phyloP scores from a whole-genome alignment of 352 stramenopile genomes.

The Thraustotheca clavata region DNA sequence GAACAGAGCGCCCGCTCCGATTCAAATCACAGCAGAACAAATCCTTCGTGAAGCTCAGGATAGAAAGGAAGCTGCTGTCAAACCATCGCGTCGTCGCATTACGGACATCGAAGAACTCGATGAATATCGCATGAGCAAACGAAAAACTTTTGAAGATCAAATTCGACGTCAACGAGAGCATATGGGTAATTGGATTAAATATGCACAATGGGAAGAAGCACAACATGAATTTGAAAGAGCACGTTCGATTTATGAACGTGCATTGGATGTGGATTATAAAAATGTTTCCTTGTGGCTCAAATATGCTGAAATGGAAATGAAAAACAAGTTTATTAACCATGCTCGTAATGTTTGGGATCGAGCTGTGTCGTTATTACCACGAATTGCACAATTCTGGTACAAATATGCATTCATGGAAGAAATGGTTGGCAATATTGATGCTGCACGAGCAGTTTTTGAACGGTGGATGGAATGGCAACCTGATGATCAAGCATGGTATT shows the following conservation, averaged over 20 bases:
- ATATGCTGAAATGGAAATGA: conserved; percentile 99
- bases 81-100: conserved; percentile 72
- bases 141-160: conserved; percentile 92
- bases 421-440: conserved; percentile 94
- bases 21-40: conserved; percentile 99
- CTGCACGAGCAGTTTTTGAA: conserved; percentile 94
- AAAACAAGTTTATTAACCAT: conserved; percentile 99
- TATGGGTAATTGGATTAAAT: conserved; percentile 98
- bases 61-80: conserved; percentile 69
- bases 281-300: conserved; percentile 94
- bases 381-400: conserved; percentile 99
- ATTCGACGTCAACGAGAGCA: conserved; percentile 93
- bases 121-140: conserved; percentile 89
- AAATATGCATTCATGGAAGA: conserved; percentile 99
- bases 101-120: conserved; percentile 87
- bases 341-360: conserved; percentile 95
- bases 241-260: conserved; percentile 95
- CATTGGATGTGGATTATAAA: conserved; percentile 96
- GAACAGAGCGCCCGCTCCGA: conserved; percentile 96
- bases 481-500: conserved; percentile 96
- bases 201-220: conserved; percentile 97
- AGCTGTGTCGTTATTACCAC: conserved; percentile 91
- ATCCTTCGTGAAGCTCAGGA: conserved; percentile 93
- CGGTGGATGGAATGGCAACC: conserved; percentile 96
- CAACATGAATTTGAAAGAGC: conserved; percentile 97